Percentiles rank a stretch among this genome's conserved stretches.
Evolutionary conservation across 2,329 filamentous ascomycete genomes (phyloP).

Genomic region (Cryphonectria japonica): DNA sequence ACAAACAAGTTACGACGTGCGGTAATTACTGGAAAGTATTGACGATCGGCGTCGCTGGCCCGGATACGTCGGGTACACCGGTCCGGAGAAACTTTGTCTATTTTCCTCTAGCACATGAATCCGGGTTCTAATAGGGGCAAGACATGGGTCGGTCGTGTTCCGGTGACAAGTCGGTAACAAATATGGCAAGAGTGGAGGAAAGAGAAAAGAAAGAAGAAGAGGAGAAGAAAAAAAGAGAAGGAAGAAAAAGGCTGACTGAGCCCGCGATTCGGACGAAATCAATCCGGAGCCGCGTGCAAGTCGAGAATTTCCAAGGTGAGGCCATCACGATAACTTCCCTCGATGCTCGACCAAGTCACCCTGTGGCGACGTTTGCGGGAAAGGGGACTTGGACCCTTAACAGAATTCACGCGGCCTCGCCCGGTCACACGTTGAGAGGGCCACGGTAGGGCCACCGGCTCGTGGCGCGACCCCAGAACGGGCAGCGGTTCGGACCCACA

Average conservation of each 20-base stretch:
- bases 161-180: background rate
- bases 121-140: background rate
- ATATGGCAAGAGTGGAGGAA: background rate
- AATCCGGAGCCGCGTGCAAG: slow-evolving; percentile 1
- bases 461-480: slow-evolving; percentile 4
- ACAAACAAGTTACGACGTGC: too few relatives aligned
- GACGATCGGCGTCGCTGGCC: too few relatives aligned
- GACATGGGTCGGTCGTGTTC: background rate
- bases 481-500: slow-evolving; percentile 1
- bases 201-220: background rate
- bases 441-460: slow-evolving; percentile 22
- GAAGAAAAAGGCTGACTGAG: background rate
- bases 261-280: background rate
- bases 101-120: background rate
- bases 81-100: background rate
- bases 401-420: slow-evolving; percentile 29
- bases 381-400: slow-evolving; percentile 27
- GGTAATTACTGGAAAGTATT: too few relatives aligned
- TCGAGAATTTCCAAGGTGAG: slow-evolving; percentile 13
- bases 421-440: slow-evolving; percentile 34
- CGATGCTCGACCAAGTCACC: slow-evolving; percentile 26
- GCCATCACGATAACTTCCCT: slow-evolving; percentile 33
- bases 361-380: background rate
- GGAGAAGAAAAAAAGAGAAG: background rate
- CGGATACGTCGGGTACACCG: too few relatives aligned